Evolutionary conservation across 257 asterid genomes (phyloP), one percentile per base, ranked within the genome.

Genomic region (Solanum appendiculatum): DNA sequence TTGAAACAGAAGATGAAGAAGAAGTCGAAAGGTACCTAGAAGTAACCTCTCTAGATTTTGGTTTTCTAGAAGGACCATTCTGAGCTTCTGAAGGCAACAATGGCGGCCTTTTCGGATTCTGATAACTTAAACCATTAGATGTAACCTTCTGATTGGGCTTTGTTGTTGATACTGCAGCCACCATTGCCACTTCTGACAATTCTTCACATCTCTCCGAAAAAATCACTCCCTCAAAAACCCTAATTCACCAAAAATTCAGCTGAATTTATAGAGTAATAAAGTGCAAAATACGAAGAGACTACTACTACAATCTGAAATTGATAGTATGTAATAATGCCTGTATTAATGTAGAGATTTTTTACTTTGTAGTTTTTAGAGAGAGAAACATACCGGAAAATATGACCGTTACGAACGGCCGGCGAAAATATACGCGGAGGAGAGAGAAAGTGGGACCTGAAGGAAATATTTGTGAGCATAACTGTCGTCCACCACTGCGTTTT

Each of bases 11-110:
- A 25, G 98, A 86, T 6, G 98, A 91, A 9, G 94, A 89, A 14
- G 98, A 89, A 82, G 92, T 91, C 12, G 96, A 90, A 56, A 93
- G 69, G 91, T 93, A 95, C 85, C 98, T 94, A 6, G 98, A 94
- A 51, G 91, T 87, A 70, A 94, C 93, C 70, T 93, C 93, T 33
- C 94, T 93, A 31, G 93, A 87, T 86, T 89, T 94, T 86, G 93
- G 94, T 64, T 91, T 92, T 86, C 94, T 91, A 2, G 91, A 88
- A 68, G 91, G 92, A 84, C 91, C 96, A 90, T 85, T 91, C 68
- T 88, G 94, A 70, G 93, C 84, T 16, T 92, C 97, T 4, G 98
- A 90, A 5, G 94, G 95, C 84, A 91, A 88, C 93, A 93, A 89
- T 87, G 97, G 94, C 86, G 91, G 93, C 70, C 97, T 90, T 91